These are phyloP conservation scores for Eutypella sp. DNA, from an alignment of 2,329 filamentous ascomycete genomes.

Conservation along the genomic window DNA sequence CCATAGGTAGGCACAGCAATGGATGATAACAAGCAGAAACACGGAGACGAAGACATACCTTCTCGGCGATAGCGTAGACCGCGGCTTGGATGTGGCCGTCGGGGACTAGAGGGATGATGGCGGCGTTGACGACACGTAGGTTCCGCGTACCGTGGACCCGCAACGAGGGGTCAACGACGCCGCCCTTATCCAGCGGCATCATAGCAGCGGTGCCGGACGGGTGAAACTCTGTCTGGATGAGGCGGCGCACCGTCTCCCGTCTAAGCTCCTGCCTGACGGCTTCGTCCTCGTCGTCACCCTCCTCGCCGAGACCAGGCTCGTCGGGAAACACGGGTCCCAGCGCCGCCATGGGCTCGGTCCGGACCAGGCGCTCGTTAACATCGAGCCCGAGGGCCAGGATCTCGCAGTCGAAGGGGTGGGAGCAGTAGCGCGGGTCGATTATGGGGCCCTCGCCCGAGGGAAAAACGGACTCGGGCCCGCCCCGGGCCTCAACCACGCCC, in stretches of 20 bases:
- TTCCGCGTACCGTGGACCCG: constrained; percentile 39
- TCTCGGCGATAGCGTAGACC: constrained; percentile 27
- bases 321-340: constrained; percentile 15
- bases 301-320: constrained; percentile 13
- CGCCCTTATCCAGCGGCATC: constrained; percentile 37
- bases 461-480: constrained; percentile 31
- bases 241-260: constrained; percentile 14
- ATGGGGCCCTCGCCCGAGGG: constrained; percentile 19
- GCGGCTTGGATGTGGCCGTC: constrained; percentile 27
- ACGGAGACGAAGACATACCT: constrained; percentile 25
- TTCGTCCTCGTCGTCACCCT: constrained; percentile 15
- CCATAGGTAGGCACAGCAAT: background rate
- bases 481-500: constrained; percentile 35
- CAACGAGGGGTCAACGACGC: constrained; percentile 38
- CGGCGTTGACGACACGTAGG: constrained; percentile 40
- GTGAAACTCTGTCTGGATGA: constrained; percentile 38
- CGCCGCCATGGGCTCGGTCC: constrained; percentile 18
- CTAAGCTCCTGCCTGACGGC: background rate
- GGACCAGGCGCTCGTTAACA: constrained; percentile 21
- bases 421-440: constrained; percentile 39
- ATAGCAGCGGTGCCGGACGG: constrained; percentile 38
- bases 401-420: constrained; percentile 36
- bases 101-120: constrained; percentile 39
- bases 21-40: background rate
- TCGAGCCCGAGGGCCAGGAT: constrained; percentile 20